Conservation (phyloP, 352 stramenopile species). For the Hyaloperonospora arabidopsidis region DNA sequence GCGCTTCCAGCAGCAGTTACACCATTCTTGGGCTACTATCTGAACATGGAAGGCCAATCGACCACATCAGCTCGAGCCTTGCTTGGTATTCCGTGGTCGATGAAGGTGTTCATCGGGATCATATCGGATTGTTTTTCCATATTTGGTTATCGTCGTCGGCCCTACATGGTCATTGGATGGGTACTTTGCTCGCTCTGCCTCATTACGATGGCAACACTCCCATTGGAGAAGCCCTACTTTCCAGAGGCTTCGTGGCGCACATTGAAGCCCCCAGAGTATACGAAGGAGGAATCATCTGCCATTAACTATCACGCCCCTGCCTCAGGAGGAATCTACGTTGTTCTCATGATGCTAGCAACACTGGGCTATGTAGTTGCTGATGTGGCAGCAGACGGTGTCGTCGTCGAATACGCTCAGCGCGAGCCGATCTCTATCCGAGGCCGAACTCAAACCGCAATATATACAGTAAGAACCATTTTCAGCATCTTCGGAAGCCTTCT, state of each 20-base stretch:
- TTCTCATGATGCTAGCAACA: constrained; percentile 47
- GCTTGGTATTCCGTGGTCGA: constrained; percentile 48
- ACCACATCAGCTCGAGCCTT: constrained; percentile 48
- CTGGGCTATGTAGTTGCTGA: constrained; percentile 49
- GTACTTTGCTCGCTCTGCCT: constrained; percentile 32
- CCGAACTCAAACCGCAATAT: constrained; percentile 35
- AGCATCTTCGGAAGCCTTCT: constrained; percentile 29
- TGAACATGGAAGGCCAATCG: constrained; percentile 58
- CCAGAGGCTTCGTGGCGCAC: constrained; percentile 18
- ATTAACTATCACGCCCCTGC: constrained; percentile 34
- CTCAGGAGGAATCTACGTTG: constrained; percentile 37
- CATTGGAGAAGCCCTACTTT: constrained; percentile 48
- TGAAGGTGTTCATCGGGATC: constrained; percentile 64
- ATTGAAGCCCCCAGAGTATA: constrained; percentile 25
- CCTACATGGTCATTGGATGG: constrained; percentile 59
- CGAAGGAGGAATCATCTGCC: constrained; percentile 9
- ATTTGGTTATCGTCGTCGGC: constrained; percentile 45
- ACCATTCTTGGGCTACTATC: constrained; percentile 52
- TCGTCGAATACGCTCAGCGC: constrained; percentile 40
- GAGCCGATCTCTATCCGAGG: constrained; percentile 31
- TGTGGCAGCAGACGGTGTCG: constrained; percentile 35
- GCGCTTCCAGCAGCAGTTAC: constrained; percentile 43
- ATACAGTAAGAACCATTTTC: constrained; percentile 31
- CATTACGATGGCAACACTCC: constrained; percentile 31
- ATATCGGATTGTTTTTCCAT: constrained; percentile 56